Percentiles rank a stretch among this genome's conserved stretches.
Evolutionary conservation across 2,329 filamentous ascomycete genomes (phyloP).

Genomic region (Fusarium austroafricanum): DNA sequence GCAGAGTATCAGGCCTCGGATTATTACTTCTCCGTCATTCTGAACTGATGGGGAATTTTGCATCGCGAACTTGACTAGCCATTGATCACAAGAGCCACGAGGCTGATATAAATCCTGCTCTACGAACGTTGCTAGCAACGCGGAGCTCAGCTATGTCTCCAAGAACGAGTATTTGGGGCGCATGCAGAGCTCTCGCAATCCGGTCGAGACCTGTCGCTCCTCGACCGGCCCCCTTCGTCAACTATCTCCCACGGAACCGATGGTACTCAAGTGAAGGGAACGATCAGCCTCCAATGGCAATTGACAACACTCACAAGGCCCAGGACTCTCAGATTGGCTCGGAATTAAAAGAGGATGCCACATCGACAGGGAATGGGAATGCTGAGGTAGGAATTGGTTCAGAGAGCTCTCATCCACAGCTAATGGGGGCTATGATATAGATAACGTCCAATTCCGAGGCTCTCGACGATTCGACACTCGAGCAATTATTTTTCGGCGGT

Average conservation of each 20-base stretch:
- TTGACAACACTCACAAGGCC: slow-evolving; percentile 28
- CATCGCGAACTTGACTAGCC: slow-evolving; percentile 39
- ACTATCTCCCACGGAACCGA: slow-evolving; percentile 38
- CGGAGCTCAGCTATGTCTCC: slow-evolving; percentile 51
- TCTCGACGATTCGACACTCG: slow-evolving; percentile 53
- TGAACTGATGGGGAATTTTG: slow-evolving; percentile 43
- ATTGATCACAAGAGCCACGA: slow-evolving; percentile 42
- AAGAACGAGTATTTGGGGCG: slow-evolving; percentile 50
- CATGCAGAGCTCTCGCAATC: slow-evolving; percentile 51
- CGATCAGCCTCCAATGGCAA: slow-evolving; percentile 41
- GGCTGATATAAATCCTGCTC: slow-evolving; percentile 40
- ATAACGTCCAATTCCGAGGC: slow-evolving; percentile 28
- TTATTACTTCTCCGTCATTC: slow-evolving; percentile 35
- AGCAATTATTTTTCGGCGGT: slow-evolving; percentile 53
- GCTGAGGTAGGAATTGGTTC: slow-evolving; percentile 42
- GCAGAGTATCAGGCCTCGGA: slow-evolving; percentile 24
- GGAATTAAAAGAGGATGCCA: slow-evolving; percentile 4
- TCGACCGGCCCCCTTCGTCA: slow-evolving; percentile 40
- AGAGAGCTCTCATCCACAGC: slow-evolving; percentile 17
- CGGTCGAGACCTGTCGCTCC: slow-evolving; percentile 45
- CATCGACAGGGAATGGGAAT: slow-evolving; percentile 14
- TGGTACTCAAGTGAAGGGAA: slow-evolving; percentile 52
- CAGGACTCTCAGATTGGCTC: slow-evolving; percentile 19
- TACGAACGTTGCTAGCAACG: slow-evolving; percentile 45
- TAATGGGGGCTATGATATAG: slow-evolving; percentile 36